Evolutionary conservation across 2,329 filamentous ascomycete genomes (phyloP).

Genomic region (Teratosphaeria gauchensis): DNA sequence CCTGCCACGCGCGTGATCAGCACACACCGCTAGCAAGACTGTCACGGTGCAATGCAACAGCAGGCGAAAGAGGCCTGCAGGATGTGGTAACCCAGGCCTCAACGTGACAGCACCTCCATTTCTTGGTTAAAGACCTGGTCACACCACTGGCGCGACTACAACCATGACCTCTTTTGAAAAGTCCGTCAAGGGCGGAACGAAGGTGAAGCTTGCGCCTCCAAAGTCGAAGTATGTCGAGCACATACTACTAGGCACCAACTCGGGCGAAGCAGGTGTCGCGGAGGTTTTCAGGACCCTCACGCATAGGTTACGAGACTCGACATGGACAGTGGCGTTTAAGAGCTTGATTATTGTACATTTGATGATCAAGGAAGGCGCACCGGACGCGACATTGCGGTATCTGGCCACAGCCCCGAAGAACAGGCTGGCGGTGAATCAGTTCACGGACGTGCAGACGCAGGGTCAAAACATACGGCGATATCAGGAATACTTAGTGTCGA

Average conservation of each 20-base stretch:
- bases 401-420: conserved; percentile 68
- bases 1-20: background rate
- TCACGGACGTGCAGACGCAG: conserved; percentile 91
- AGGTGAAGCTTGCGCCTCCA: conserved; percentile 85
- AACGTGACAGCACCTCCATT: background rate
- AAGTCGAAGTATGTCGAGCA: conserved; percentile 99
- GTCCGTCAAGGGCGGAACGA: conserved; percentile 96
- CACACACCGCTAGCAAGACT: background rate
- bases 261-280: conserved; percentile 85
- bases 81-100: background rate
- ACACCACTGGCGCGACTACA: background rate
- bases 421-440: conserved; percentile 76
- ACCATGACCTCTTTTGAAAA: conserved; percentile 88
- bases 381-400: conserved; percentile 77
- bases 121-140: background rate
- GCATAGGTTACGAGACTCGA: conserved; percentile 81
- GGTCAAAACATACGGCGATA: conserved; percentile 92
- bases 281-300: conserved; percentile 92
- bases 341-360: conserved; percentile 88
- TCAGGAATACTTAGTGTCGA: conserved; percentile 72
- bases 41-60: background rate
- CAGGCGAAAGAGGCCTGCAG: background rate
- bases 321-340: conserved; percentile 99
- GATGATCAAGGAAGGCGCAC: conserved; percentile 92
- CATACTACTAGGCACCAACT: conserved; percentile 88